Percentiles rank a stretch among this genome's conserved stretches.
These are phyloP conservation scores for Phaffia tasmanica DNA, from an alignment of 768 basidiomycete species.

Conservation along the genomic window DNA sequence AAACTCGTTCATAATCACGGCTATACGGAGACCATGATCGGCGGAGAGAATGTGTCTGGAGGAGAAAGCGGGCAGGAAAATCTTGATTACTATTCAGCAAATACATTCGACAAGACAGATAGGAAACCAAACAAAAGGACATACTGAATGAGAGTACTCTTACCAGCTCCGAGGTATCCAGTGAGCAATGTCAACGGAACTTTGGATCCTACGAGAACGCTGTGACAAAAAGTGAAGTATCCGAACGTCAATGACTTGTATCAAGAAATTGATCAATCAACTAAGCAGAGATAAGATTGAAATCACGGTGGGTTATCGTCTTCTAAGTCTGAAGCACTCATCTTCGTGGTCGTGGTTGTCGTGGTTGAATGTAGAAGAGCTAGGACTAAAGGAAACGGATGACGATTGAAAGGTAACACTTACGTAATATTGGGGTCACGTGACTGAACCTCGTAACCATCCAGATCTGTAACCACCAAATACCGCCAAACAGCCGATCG, in stretches of 20 bases:
- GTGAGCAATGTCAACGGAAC: slow-evolving; percentile 23
- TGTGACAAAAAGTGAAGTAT: too few relatives aligned
- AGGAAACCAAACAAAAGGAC: not conserved
- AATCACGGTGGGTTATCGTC: slow-evolving; percentile 25
- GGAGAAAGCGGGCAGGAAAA: not conserved
- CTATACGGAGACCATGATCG: slow-evolving; percentile 23
- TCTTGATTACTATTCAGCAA: not conserved
- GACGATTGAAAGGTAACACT: too few relatives aligned
- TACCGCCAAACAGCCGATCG: too few relatives aligned
- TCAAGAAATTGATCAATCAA: not conserved
- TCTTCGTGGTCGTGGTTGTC: not conserved
- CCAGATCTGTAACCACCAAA: too few relatives aligned
- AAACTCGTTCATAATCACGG: slow-evolving; percentile 28
- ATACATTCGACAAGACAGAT: not conserved
- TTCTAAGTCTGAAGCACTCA: slow-evolving; percentile 20
- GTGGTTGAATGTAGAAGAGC: not conserved
- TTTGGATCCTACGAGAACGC: slow-evolving; percentile 25
- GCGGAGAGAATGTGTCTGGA: slow-evolving; percentile 21
- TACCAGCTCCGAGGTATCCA: slow-evolving; percentile 22
- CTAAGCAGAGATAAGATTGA: not conserved
- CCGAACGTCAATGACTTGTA: too few relatives aligned
- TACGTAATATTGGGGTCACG: too few relatives aligned
- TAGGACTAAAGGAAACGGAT: too few relatives aligned
- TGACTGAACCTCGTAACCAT: too few relatives aligned
- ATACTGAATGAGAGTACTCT: slow-evolving; percentile 22